Evolutionary conservation across 192 early-diverging fungal species (phyloP).

Genomic region (Rhizophagus sp.): DNA sequence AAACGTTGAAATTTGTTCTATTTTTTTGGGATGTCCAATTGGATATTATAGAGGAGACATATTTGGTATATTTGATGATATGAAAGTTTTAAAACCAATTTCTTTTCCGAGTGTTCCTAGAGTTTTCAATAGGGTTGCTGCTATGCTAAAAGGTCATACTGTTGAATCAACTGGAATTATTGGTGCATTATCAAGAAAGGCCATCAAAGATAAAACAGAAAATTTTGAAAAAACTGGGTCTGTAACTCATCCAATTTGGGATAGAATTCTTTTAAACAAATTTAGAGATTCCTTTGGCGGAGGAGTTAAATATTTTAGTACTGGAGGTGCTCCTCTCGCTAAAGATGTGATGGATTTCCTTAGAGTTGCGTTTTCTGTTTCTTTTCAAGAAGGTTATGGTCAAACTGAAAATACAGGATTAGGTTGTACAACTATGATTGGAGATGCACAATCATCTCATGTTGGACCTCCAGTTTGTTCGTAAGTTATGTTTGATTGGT

Average conservation of each 20-base stretch:
- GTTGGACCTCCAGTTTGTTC: not conserved
- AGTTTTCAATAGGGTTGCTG: slow-evolving; percentile 90
- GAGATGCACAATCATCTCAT: not conserved
- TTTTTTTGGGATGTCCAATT: slow-evolving; percentile 69
- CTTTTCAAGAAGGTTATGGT: slow-evolving; percentile 72
- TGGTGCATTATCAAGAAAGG: slow-evolving; percentile 57
- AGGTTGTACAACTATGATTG: not conserved
- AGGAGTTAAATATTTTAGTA: slow-evolving; percentile 72
- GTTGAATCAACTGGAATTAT: slow-evolving; percentile 69
- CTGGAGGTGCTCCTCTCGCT: slow-evolving; percentile 86
- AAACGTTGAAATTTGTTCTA: slow-evolving; percentile 51
- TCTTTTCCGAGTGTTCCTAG: slow-evolving; percentile 90
- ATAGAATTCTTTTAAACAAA: slow-evolving; percentile 67
- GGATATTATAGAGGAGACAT: slow-evolving; percentile 61
- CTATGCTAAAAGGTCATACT: slow-evolving; percentile 70
- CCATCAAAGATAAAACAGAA: slow-evolving; percentile 58
- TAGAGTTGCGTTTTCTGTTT: slow-evolving; percentile 78
- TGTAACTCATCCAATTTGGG: slow-evolving; percentile 69
- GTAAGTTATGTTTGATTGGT: not conserved
- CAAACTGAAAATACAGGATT: slow-evolving; percentile 37
- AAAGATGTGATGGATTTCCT: slow-evolving; percentile 87
- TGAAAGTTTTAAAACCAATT: slow-evolving; percentile 80
- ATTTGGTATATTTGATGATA: slow-evolving; percentile 57
- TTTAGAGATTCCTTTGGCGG: slow-evolving; percentile 77
- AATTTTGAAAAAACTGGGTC: slow-evolving; percentile 53